phyloP scores from a whole-genome alignment of 768 basidiomycete species.

The Terana coerulea region DNA sequence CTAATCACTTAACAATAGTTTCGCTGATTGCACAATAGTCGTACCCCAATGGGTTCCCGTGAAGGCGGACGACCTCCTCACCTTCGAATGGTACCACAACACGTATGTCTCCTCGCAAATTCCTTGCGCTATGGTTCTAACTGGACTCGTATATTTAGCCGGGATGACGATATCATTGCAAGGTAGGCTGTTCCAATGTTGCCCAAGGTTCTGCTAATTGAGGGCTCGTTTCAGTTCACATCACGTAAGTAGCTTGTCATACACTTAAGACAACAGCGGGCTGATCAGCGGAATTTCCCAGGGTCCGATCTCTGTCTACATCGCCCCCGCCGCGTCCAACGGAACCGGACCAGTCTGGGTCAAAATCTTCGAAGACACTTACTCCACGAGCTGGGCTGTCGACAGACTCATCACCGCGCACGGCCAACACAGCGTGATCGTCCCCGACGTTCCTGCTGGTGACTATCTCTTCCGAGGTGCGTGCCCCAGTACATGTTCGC shows the following conservation, averaged over 20 bases:
- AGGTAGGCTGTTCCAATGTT: constrained; percentile 1
- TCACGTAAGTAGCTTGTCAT: neutral
- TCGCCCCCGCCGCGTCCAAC: constrained; percentile 8
- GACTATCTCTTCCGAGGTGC: constrained; percentile 11
- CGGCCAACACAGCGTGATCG: constrained; percentile 9
- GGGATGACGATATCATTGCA: constrained; percentile 12
- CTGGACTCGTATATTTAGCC: neutral
- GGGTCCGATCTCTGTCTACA: constrained; percentile 9
- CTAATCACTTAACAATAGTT: too few relatives aligned
- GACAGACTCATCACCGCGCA: constrained; percentile 11
- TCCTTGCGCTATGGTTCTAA: neutral
- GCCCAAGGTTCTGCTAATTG: neutral
- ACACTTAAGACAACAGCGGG: neutral
- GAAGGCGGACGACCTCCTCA: neutral
- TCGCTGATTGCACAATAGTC: too few relatives aligned
- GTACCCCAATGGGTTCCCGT: constrained; percentile 8
- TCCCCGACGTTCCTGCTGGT: constrained; percentile 6
- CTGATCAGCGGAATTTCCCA: neutral
- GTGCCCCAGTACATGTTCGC: neutral
- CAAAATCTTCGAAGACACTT: constrained; percentile 10
- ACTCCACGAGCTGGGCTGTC: constrained; percentile 8
- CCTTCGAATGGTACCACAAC: constrained; percentile 14
- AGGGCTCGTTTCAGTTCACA: neutral
- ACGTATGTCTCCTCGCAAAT: constrained; percentile 2
- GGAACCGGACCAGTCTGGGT: constrained; percentile 10